Evolutionary conservation across 176 grass and related monocot genomes (phyloP).

Genomic region (Saccharum officinarum): DNA sequence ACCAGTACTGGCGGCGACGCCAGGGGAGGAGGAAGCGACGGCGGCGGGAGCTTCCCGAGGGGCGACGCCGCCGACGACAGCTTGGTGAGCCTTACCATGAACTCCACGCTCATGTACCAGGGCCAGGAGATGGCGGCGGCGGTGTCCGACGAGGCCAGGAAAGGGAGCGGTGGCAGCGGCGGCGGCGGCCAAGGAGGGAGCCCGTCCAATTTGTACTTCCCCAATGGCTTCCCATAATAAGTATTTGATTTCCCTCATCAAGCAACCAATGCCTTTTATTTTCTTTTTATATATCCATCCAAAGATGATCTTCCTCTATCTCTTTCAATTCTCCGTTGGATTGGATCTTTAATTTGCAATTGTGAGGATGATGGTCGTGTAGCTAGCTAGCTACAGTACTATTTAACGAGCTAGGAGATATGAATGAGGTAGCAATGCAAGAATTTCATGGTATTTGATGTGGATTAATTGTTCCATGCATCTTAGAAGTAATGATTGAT

Average conservation of each 20-base stretch:
- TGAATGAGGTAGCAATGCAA: background rate
- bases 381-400: background rate
- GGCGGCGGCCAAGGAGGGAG: constrained; percentile 47
- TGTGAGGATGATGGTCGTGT: background rate
- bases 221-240: constrained; percentile 62
- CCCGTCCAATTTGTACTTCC: constrained; percentile 68
- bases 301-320: constrained; percentile 5
- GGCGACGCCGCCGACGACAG: constrained; percentile 67
- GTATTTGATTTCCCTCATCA: background rate
- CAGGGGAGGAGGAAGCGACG: constrained; percentile 43
- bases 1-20: constrained; percentile 28
- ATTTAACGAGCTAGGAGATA: background rate
- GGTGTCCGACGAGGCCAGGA: constrained; percentile 39
- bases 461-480: constrained; percentile 5
- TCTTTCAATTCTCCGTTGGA: background rate
- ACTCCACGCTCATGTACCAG: constrained; percentile 80
- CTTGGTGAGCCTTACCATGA: constrained; percentile 84
- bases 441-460: constrained; percentile 34
- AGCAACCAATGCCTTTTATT: too few relatives aligned
- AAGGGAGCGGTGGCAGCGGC: constrained; percentile 45
- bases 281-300: background rate
- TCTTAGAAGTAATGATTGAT: constrained; percentile 4
- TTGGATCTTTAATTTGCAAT: background rate
- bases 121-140: constrained; percentile 59
- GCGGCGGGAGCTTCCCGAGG: constrained; percentile 20